Conservation (phyloP, 2,329 filamentous ascomycete species). For the Alternaria sp. region DNA sequence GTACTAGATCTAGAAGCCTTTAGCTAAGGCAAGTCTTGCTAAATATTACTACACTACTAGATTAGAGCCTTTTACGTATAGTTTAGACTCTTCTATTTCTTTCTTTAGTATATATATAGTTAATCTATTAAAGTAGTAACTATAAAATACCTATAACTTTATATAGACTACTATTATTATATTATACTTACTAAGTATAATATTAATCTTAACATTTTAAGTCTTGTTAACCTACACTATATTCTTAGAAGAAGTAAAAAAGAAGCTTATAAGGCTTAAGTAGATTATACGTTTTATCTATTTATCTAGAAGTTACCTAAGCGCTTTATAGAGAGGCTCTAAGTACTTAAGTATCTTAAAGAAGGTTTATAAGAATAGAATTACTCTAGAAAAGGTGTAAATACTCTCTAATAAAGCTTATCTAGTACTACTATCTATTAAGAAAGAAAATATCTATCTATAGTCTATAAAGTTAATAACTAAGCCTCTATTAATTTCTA, state of each 20-base stretch:
- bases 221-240: conserved; percentile 14
- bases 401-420: conserved; percentile 14
- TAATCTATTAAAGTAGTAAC: conserved; percentile 16
- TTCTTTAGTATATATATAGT: conserved; percentile 15
- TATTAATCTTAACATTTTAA: conserved; percentile 8
- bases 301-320: conserved; percentile 16
- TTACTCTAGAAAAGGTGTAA: conserved; percentile 3
- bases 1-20: conserved; percentile 8
- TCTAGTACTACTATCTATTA: neutral
- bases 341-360: conserved; percentile 26
- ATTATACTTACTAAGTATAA: neutral
- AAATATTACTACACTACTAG: conserved; percentile 15
- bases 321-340: conserved; percentile 15
- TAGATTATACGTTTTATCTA: conserved; percentile 17
- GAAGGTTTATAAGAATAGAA: conserved; percentile 19
- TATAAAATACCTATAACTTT: conserved; percentile 18
- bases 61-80: conserved; percentile 15
- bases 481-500: conserved; percentile 4
- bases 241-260: conserved; percentile 9
- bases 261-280: conserved; percentile 12
- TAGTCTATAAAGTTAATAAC: conserved; percentile 10
- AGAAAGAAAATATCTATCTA: conserved; percentile 12
- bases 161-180: conserved; percentile 12
- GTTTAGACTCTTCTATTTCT: conserved; percentile 11
- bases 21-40: conserved; percentile 7